phyloP scores from a whole-genome alignment of 2,329 filamentous ascomycete genomes.

The Verticillium nonalfalfae region DNA sequence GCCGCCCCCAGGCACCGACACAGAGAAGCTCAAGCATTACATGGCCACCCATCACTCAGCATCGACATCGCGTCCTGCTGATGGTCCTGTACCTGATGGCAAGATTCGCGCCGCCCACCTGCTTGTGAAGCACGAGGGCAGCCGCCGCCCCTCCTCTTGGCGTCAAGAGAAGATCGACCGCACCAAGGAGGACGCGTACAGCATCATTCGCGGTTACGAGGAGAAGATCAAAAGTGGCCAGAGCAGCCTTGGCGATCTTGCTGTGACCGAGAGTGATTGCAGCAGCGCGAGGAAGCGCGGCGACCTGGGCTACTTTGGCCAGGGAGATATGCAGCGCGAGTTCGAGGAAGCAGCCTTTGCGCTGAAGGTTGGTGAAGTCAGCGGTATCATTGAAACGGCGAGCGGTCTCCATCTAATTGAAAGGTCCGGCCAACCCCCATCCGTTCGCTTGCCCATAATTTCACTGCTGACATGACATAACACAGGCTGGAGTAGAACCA shows the following conservation, averaged over 20 bases:
- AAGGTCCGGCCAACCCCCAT: conserved; percentile 51
- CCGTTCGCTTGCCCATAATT: too few relatives aligned
- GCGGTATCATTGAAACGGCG: conserved; percentile 81
- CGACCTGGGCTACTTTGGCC: conserved; percentile 91
- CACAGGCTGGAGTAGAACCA: conserved; percentile 38
- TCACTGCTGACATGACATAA: conserved; percentile 51
- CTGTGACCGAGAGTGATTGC: conserved; percentile 86
- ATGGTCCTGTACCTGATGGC: conserved; percentile 47
- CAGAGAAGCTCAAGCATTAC: conserved; percentile 86
- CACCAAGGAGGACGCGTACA: conserved; percentile 76
- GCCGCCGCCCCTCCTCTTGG: conserved; percentile 88
- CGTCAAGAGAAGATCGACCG: conserved; percentile 77
- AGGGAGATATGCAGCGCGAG: conserved; percentile 96
- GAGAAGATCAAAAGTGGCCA: conserved; percentile 66
- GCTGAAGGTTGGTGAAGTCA: conserved; percentile 82
- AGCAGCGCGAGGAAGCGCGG: conserved; percentile 91
- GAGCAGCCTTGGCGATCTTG: conserved; percentile 71
- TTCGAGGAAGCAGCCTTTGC: conserved; percentile 95
- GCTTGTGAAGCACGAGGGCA: conserved; percentile 87
- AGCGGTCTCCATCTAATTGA: conserved; percentile 95
- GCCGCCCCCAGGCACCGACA: conserved; percentile 80
- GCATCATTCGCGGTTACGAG: conserved; percentile 71
- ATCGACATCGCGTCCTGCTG: conserved; percentile 28
- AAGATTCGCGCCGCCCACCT: conserved; percentile 94
- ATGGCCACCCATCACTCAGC: conserved; percentile 84